Conservation (phyloP, 352 stramenopile species). For the Phytopythium ostracodes region DNA sequence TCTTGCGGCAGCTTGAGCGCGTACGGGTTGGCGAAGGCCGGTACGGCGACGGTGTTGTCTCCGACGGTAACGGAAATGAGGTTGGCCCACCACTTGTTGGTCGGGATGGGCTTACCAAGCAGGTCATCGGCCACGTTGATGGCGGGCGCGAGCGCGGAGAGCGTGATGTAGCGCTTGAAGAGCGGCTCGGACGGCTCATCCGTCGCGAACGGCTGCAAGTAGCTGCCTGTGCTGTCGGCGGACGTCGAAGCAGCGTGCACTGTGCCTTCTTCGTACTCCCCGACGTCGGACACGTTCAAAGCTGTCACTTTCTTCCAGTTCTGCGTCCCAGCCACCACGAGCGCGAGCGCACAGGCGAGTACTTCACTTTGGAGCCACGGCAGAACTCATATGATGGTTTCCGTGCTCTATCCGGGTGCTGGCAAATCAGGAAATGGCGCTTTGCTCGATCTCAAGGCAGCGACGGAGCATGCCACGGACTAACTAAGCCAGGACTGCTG, state of each 20-base stretch:
- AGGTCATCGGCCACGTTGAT: slow-evolving; percentile 52
- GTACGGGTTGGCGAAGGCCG: slow-evolving; percentile 68
- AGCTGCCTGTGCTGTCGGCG: slow-evolving; percentile 18
- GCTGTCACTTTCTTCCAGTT: background rate
- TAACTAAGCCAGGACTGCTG: background rate
- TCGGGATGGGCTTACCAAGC: slow-evolving; percentile 59
- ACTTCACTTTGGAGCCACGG: background rate
- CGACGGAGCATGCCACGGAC: background rate
- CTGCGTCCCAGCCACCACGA: background rate
- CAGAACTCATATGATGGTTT: background rate
- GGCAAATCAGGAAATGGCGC: background rate
- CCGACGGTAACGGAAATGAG: slow-evolving; percentile 49
- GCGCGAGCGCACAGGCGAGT: background rate
- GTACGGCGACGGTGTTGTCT: slow-evolving; percentile 36
- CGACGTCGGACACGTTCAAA: slow-evolving; percentile 1
- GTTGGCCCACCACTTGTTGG: slow-evolving; percentile 84
- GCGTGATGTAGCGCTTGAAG: slow-evolving; percentile 38
- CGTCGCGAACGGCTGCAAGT: slow-evolving; percentile 37
- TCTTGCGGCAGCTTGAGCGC: slow-evolving; percentile 43
- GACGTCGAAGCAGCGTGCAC: slow-evolving; percentile 20
- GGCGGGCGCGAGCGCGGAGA: slow-evolving; percentile 47
- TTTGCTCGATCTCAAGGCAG: background rate
- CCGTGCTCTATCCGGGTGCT: background rate
- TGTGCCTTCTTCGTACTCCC: background rate
- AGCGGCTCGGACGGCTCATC: slow-evolving; percentile 30